Evolutionary conservation across 345 rosid genomes (phyloP).

Genomic region (Populus davidiana): DNA sequence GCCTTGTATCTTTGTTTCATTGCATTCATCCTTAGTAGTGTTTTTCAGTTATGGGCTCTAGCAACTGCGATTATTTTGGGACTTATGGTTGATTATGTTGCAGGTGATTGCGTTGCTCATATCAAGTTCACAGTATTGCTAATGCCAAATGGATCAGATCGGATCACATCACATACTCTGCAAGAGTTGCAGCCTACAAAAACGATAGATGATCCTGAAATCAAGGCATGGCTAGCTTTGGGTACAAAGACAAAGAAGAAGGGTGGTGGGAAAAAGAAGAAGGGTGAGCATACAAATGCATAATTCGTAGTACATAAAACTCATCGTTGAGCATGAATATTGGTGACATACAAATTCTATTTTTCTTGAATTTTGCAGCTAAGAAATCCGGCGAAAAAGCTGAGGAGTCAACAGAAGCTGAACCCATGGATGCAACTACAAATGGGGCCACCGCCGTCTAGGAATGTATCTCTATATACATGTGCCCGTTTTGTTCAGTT

Average conservation of each 20-base stretch:
- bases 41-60: not conserved
- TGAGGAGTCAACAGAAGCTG: slow-evolving; percentile 44
- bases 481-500: slow-evolving; percentile 34
- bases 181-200: slow-evolving; percentile 79
- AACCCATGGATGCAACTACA: slow-evolving; percentile 10
- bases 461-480: slow-evolving; percentile 20
- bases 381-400: slow-evolving; percentile 63
- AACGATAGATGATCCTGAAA: slow-evolving; percentile 79
- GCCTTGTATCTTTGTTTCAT: not conserved
- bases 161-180: slow-evolving; percentile 70
- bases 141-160: slow-evolving; percentile 97
- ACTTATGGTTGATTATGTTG: not conserved
- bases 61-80: not conserved
- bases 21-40: not conserved
- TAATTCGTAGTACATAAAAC: not conserved
- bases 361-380: slow-evolving; percentile 38
- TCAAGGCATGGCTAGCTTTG: slow-evolving; percentile 94
- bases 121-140: slow-evolving; percentile 85
- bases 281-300: slow-evolving; percentile 42
- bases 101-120: slow-evolving; percentile 91
- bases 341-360: not conserved
- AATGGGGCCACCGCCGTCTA: slow-evolving; percentile 41
- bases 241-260: slow-evolving; percentile 88
- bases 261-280: slow-evolving; percentile 98
- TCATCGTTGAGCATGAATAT: not conserved